Percentiles rank a stretch among this genome's conserved stretches.
phyloP scores from a whole-genome alignment of 1,139 yeast species.

The Geotrichum candidum region DNA sequence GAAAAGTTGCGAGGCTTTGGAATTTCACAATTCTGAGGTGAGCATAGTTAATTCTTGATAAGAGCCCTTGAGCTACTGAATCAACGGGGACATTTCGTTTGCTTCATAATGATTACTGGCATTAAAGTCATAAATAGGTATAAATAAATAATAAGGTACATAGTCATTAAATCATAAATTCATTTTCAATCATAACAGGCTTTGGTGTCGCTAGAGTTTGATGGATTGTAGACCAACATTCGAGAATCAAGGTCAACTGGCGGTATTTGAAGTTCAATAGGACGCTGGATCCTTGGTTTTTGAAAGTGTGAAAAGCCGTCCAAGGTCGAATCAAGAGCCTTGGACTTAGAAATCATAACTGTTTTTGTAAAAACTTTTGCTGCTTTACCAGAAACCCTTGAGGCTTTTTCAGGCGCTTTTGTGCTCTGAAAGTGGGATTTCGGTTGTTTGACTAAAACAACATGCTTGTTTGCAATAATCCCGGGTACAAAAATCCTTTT shows the following conservation, averaged over 20 bases:
- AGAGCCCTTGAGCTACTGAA: not conserved
- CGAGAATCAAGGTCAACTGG: not conserved
- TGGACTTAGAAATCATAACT: not conserved
- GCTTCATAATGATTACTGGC: not conserved
- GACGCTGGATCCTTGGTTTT: not conserved
- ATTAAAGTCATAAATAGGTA: not conserved
- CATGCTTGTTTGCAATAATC: not conserved
- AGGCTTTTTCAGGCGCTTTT: not conserved
- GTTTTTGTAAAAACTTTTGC: not conserved
- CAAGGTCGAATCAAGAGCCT: not conserved
- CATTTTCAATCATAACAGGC: not conserved
- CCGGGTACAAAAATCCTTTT: slow-evolving; percentile 5
- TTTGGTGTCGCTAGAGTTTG: not conserved
- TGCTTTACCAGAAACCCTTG: not conserved
- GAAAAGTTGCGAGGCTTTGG: not conserved
- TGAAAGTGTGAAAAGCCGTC: not conserved
- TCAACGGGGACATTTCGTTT: not conserved
- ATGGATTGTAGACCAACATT: slow-evolving; percentile 2
- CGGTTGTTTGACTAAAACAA: not conserved
- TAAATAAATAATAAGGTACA: not conserved
- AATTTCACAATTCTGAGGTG: not conserved
- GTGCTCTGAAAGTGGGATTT: not conserved
- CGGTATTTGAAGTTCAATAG: not conserved
- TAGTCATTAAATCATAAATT: not conserved
- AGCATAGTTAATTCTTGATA: not conserved